Evolutionary conservation across 176 grass and related monocot genomes (phyloP), one percentile per base, ranked within the genome.

Genomic region (Chrysopogon serrulatus): DNA sequence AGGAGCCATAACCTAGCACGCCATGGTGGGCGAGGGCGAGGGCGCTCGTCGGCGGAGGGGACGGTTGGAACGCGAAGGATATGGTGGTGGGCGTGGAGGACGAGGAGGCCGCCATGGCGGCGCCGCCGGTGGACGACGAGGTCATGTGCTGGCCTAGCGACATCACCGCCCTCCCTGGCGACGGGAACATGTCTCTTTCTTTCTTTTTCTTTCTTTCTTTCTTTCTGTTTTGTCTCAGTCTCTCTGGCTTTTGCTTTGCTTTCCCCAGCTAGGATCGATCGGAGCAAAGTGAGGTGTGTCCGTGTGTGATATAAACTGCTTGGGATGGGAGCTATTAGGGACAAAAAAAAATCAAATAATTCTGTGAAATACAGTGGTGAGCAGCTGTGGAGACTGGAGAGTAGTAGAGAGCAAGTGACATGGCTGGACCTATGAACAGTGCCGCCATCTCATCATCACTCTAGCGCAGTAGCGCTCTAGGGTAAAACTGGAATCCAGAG

Each of bases 161-260:
- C 80, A 83, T 79, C 75, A 74, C 85, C 61, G 89, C 21, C 41
- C 85, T 80, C 61, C 85, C 89, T 76, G 89, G 75, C 67, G 80
- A 84, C 74, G 85, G 85, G 80, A 90, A 90, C 89, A 90, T 90
- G 68, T 48, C 11, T 14, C 57, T 13, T 24, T 36, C 35, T 59
- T 42, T 4, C 8, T 17, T 3, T n/a, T 0, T 2, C 59, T 37
- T 53, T 62, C 63, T 6, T 10, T 28, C 3, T 90, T 48, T 66
- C 10, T 77, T 75, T 33, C 39, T 65, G 27, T 32, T 28, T 53
- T 32, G 4, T 78, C 57, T 37, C n/a, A n/a, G n/a, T n/a, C 40
- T 73, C 68, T 68, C 27, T 82, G 23, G 56, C 10, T 87, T 39
- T 86, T 41, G 86, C 31, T 74, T n/a, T n/a, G n/a, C 21, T 30